Evolutionary conservation across 2,329 filamentous ascomycete genomes (phyloP), one percentile per base, ranked within the genome.

Genomic region (Pyrenochaeta sp.): DNA sequence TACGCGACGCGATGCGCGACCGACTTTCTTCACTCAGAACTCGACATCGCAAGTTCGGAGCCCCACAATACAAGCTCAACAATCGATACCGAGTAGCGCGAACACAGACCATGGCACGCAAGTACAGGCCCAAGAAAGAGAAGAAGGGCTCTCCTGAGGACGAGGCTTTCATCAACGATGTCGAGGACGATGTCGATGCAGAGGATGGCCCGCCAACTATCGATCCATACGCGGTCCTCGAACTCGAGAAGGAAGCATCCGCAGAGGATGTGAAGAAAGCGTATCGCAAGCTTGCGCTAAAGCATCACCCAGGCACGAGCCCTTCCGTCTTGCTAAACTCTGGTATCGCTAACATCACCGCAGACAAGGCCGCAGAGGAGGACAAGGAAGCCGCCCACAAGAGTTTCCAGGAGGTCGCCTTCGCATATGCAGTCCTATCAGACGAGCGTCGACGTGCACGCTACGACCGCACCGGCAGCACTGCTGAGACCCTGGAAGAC

Each of bases 361-460:
- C 45, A 88, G 91, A 96, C 80, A 96, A 96, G 76, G 89, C 85
- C 3, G 57, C 83, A 11, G 77, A 82, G 1, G 79, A 84, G 15
- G 75, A 86, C 38, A 90, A 90, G 64, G 80, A 85, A 18, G 75
- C 81, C 28, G 93, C 94, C 2, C 87, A 96, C 60, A 78, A 80
- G 48, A 87, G 82, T 40, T 99, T 99, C 71, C 94, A 99, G 72
- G 80, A 88, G 58, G 85, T 99, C 58, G 93, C 93, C 17, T 93
- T 96, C 63, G 93, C 94, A 38, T 96, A 97, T 67, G 93, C 91
- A 22, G 83, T 99, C 35, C 88, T 99, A 23, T 96, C 90, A 21
- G 90, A 96, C 59, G 80, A 87, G 15, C 79, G 80, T 14, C 85
- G 94, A 39, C 88, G 94, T 57, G 85, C 85, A 59, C 88, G 90